phyloP scores from a whole-genome alignment of 208 protist genomes.

The Trypanosoma avium region DNA sequence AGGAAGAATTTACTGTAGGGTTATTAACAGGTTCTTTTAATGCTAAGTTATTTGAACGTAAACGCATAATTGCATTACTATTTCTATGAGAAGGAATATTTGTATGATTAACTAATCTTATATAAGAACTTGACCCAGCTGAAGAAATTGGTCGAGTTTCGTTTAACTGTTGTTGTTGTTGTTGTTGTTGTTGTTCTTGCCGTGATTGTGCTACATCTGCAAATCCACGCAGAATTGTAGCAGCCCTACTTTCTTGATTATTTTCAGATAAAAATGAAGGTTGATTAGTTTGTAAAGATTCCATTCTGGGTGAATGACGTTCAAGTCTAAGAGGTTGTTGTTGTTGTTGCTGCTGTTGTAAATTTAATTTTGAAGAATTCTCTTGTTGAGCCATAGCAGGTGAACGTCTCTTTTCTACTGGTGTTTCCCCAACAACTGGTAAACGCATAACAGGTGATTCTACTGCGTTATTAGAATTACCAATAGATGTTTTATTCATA shows the following conservation, averaged over 20 bases:
- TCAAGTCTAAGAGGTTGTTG: not conserved
- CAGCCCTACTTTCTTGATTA: not conserved
- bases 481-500: constrained; percentile 9
- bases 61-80: not conserved
- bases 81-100: constrained; percentile 1
- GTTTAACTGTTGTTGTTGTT: not conserved
- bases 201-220: not conserved
- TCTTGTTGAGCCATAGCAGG: not conserved
- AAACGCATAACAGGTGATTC: not conserved
- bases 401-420: not conserved
- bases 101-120: constrained; percentile 20
- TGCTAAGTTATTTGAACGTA: not conserved
- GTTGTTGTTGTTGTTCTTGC: not conserved
- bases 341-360: not conserved
- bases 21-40: constrained; percentile 3
- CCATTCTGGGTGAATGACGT: not conserved
- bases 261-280: not conserved
- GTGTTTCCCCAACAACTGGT: not conserved
- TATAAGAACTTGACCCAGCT: constrained; percentile 10
- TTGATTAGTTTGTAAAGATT: not conserved
- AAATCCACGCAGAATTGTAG: not conserved
- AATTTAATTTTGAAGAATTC: not conserved
- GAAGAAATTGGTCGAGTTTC: not conserved
- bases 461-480: not conserved
- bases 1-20: not conserved